These are phyloP conservation scores for Excoecaria cochinchinensis DNA, from an alignment of 345 rosid species.

Conservation along the genomic window DNA sequence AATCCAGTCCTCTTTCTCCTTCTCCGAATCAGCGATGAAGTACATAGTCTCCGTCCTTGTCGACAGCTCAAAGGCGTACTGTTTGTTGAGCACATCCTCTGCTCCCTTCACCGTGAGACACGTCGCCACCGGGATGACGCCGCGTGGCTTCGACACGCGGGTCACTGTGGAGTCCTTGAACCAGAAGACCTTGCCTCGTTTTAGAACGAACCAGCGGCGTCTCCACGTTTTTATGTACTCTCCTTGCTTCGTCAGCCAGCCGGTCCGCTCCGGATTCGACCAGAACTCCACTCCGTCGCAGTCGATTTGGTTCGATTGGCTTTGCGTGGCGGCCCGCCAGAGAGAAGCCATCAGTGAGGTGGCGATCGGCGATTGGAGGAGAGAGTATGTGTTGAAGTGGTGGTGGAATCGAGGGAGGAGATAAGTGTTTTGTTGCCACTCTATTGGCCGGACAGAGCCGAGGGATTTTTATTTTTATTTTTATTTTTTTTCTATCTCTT, in stretches of 20 bases:
- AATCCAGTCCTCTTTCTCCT: slow-evolving; percentile 82
- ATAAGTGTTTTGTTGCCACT: too few species aligned
- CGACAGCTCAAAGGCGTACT: slow-evolving; percentile 61
- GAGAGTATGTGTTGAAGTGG: too few species aligned
- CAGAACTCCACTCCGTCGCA: slow-evolving; percentile 60
- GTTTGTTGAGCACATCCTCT: slow-evolving; percentile 61
- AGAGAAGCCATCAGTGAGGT: slow-evolving; percentile 11
- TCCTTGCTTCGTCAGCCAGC: slow-evolving; percentile 71
- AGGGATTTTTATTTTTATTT: too few species aligned
- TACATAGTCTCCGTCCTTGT: slow-evolving; percentile 57
- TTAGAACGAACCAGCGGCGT: slow-evolving; percentile 73
- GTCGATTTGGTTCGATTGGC: slow-evolving; percentile 23
- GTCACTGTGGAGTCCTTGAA: slow-evolving; percentile 64
- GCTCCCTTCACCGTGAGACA: slow-evolving; percentile 77
- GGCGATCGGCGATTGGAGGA: too few species aligned
- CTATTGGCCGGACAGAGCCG: too few species aligned
- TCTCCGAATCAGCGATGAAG: slow-evolving; percentile 70
- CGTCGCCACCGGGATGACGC: slow-evolving; percentile 54
- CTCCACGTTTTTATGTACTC: slow-evolving; percentile 78
- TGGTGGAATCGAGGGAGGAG: too few species aligned
- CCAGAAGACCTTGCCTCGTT: slow-evolving; percentile 71
- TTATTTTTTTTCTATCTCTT: too few species aligned
- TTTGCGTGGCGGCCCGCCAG: slow-evolving; percentile 19
- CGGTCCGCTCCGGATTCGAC: slow-evolving; percentile 62
- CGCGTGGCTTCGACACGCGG: slow-evolving; percentile 59